Evolutionary conservation across 129 eudicot genomes (phyloP).

Genomic region (Flaveria sonorensis): DNA sequence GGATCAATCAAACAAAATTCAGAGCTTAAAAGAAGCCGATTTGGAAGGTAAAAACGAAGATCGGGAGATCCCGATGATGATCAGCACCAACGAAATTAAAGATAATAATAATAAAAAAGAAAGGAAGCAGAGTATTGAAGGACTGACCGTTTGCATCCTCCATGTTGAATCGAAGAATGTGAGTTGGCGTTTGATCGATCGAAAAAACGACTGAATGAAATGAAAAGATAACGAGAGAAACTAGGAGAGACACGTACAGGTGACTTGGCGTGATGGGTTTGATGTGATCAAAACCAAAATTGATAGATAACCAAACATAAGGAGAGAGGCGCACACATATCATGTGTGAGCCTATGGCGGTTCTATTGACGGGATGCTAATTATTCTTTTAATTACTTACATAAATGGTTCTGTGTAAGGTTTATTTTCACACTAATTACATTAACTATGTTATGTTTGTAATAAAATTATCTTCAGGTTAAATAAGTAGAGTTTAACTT

Average conservation of each 20-base stretch:
- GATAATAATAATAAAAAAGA: neutral
- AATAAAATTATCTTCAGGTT: too few species aligned
- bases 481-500: too few species aligned
- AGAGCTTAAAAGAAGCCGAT: neutral
- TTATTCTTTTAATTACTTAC: too few species aligned
- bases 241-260: neutral
- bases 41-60: neutral
- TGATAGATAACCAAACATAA: neutral
- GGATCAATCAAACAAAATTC: too few species aligned
- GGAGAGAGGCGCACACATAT: neutral
- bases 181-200: conserved; percentile 12
- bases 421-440: too few species aligned
- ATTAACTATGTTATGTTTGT: too few species aligned
- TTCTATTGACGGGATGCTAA: too few species aligned
- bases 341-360: too few species aligned
- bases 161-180: conserved; percentile 21
- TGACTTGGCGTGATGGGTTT: conserved; percentile 9
- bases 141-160: conserved; percentile 36
- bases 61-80: conserved; percentile 12
- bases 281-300: neutral
- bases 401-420: too few species aligned
- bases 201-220: neutral
- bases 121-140: neutral
- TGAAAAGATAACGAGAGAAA: conserved; percentile 5
- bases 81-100: neutral